Conservation (phyloP, 208 protist genomes). For the Phytomonas serpens region DNA sequence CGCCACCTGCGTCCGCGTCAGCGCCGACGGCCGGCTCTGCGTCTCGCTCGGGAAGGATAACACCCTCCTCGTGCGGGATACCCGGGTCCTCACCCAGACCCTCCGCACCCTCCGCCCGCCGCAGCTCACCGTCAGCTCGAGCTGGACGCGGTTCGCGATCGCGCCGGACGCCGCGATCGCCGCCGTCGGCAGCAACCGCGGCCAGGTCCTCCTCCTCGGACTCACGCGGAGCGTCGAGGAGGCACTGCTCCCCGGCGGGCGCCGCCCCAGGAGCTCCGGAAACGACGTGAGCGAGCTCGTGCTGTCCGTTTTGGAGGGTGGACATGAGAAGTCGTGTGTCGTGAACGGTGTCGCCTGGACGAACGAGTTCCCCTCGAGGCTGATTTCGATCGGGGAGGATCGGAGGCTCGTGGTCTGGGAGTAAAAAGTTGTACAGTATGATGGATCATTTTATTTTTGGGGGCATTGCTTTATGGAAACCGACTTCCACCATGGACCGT, state of each 20-base stretch:
- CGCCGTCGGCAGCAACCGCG: slow-evolving; percentile 34
- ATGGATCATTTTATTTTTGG: not conserved
- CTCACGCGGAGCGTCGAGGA: not conserved
- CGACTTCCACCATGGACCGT: not conserved
- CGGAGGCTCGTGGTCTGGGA: slow-evolving; percentile 27
- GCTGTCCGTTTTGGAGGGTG: not conserved
- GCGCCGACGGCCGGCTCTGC: slow-evolving; percentile 24
- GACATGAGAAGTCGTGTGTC: not conserved
- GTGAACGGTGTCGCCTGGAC: slow-evolving; percentile 3
- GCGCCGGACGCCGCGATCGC: slow-evolving; percentile 26
- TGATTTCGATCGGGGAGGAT: slow-evolving; percentile 29
- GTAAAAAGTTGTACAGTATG: slow-evolving; percentile 8
- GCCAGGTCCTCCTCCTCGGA: slow-evolving; percentile 4
- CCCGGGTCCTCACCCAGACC: slow-evolving; percentile 31
- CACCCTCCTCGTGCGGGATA: slow-evolving; percentile 43
- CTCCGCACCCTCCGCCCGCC: slow-evolving; percentile 24
- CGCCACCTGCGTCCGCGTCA: slow-evolving; percentile 52
- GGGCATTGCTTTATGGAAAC: not conserved
- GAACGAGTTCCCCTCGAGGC: not conserved
- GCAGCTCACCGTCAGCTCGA: slow-evolving; percentile 32
- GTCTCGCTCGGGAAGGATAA: slow-evolving; percentile 60
- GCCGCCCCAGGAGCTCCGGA: not conserved
- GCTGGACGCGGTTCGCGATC: slow-evolving; percentile 47
- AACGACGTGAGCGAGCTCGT: slow-evolving; percentile 6
- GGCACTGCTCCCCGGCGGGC: not conserved